Evolutionary conservation across 2,329 filamentous ascomycete species (phyloP), one percentile per base, ranked within the genome.

Genomic region (Uncinocarpus reesii): DNA sequence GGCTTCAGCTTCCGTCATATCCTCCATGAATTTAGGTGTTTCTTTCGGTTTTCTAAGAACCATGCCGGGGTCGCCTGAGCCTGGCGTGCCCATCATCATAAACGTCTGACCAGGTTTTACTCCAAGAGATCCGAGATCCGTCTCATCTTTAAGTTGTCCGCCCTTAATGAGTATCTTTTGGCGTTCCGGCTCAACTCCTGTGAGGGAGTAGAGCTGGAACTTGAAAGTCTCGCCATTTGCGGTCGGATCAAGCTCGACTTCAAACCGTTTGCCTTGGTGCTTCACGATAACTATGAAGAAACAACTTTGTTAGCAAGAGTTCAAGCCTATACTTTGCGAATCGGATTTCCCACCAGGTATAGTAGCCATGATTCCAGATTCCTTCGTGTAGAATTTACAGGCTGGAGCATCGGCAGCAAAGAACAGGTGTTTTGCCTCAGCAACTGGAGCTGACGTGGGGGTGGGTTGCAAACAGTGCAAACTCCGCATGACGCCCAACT

Each of bases 141-240:
- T 86, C 62, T 96, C 88, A 78, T 98, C 85, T 69, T 95, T 98
- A 58, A 98, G 80, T 68, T 94, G 87, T 55, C 86, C 86, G 55
- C 88, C 88, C 70, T 95, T 95, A 67, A 95, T 80, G 49, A 98
- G 71, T 58, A 98, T 86, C 72, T 96, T 96, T 68, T 98, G 93
- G 53, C 90, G 84, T 54, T 94, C 86, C 55, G 92, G 92, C 65
- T 96, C 92, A 62, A 98, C 92, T 52, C 86, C 88, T 40, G 92
- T 98, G 48, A 98, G 74, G 54, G 89, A 95, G 72, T 84, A 98
- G 50, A 98, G 79, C 67, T 96, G 92, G 62, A 85, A 86, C 67
- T 96, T 98, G 74, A 98, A 87, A 49, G 85, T 86, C 68, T 95
- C 88, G 68, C 92, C 92, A 53, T 81, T 87, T 38, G 86, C 83